These are phyloP conservation scores for Populus tomentosa DNA, from an alignment of 441 rosid genomes.

Conservation along the genomic window DNA sequence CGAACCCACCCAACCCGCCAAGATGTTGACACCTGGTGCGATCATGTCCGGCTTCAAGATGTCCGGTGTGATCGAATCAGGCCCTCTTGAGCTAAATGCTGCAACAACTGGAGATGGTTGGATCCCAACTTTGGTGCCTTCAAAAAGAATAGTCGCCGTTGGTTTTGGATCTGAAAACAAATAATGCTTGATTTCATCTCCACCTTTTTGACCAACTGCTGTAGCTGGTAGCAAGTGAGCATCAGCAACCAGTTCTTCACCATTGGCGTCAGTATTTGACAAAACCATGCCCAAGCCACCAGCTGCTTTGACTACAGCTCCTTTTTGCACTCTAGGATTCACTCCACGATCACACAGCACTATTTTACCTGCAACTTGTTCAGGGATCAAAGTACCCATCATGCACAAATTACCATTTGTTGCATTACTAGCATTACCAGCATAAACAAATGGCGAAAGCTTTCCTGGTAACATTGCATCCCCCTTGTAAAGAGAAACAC, in stretches of 20 bases:
- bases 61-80: constrained; percentile 58
- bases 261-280: constrained; percentile 60
- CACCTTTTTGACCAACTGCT: constrained; percentile 65
- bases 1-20: too few species aligned
- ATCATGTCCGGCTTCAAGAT: constrained; percentile 81
- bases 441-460: constrained; percentile 56
- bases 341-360: constrained; percentile 82
- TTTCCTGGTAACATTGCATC: constrained; percentile 43
- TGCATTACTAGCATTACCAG: constrained; percentile 39
- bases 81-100: constrained; percentile 92
- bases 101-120: constrained; percentile 91
- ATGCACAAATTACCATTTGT: constrained; percentile 59
- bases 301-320: constrained; percentile 72
- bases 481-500: constrained; percentile 74
- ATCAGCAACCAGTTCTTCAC: constrained; percentile 90
- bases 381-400: constrained; percentile 59
- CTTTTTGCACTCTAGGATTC: constrained; percentile 80
- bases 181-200: constrained; percentile 45
- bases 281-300: constrained; percentile 90
- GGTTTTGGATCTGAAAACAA: constrained; percentile 40
- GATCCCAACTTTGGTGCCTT: constrained; percentile 68
- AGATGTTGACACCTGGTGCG: constrained; percentile 40
- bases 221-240: constrained; percentile 76
- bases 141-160: constrained; percentile 49
- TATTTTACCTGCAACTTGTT: constrained; percentile 58